Evolutionary conservation across 176 grass and related monocot species (phyloP), one percentile per base, ranked within the genome.

Genomic region (Oryza nivara): DNA sequence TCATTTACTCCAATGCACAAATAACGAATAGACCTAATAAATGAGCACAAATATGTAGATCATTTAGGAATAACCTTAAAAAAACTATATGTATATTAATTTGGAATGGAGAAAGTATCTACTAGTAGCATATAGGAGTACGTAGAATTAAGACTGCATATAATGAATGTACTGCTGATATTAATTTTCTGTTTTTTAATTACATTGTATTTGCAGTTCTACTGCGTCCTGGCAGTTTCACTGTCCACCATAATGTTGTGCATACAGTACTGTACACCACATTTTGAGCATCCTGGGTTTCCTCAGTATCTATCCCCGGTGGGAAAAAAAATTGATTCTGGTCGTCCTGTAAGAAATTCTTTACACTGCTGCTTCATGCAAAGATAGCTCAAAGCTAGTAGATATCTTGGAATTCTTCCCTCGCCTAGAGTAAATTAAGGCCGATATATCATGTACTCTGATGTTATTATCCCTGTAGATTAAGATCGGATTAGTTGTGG

Each of bases 401-500:
- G 36, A 5, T 38, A 41, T 41, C 40, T 64, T 51, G 74, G 3
- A 9, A 28, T 49, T 52, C 20, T 80, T 71, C 5, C 12, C 5
- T 44, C 65, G 0, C 48, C 20, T 1, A 84, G 19, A 28, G 73
- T 54, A 8, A 7, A 41, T 8, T 41, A 41, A 5, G 67, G 28
- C 14, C 41, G 15, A 3, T 26, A 6, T 81, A 49, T 20, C 13
- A 74, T 54, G 30, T 25, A 44, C 3, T 13, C 47, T 60, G 56
- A 60, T 68, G 64, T 7, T 49, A 9, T 1, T 68, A 69, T 60
- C 61, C 19, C 20, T 28, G 26, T 68, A 76, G 61, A 67, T 46
- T 35, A 64, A 73, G 41, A 85, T 64, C 5, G 10, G 19, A 65
- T 79, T 84, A 87, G 48, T 51, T 56, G 40, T 70, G 70, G 36